Percentiles rank a stretch among this genome's conserved stretches.
Evolutionary conservation across 192 early-diverging fungal species (phyloP).

Genomic region (Podochytrium sp.): DNA sequence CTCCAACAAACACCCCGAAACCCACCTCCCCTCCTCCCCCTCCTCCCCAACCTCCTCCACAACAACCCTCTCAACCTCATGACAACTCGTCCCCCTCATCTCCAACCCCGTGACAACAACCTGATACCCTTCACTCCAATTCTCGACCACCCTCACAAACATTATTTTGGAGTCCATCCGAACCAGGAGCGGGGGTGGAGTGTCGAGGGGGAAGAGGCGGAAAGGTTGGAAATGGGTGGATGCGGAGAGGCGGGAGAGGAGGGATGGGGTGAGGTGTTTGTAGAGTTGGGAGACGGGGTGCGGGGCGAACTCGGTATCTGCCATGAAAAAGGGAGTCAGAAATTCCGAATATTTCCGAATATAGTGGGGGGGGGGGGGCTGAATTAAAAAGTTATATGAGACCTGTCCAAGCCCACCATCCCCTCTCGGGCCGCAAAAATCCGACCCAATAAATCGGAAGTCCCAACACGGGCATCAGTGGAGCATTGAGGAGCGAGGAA

Average conservation of each 20-base stretch:
- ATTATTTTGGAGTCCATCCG: conserved; percentile 42
- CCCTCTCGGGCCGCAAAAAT: conserved; percentile 41
- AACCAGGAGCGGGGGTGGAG: conserved; percentile 25
- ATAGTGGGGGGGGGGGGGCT: too few species aligned
- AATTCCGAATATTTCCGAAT: background rate
- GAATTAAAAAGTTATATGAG: conserved; percentile 1
- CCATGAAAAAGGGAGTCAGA: background rate
- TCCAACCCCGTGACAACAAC: conserved; percentile 41
- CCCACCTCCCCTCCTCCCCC: conserved; percentile 18
- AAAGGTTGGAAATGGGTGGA: background rate
- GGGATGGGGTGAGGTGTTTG: conserved; percentile 33
- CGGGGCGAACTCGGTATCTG: conserved; percentile 38
- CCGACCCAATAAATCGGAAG: conserved; percentile 46
- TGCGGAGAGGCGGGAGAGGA: conserved; percentile 30
- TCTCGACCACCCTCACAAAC: conserved; percentile 40
- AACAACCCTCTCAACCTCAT: conserved; percentile 43
- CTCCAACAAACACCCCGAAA: conserved; percentile 17
- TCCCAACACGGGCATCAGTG: conserved; percentile 43
- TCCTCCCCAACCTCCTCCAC: conserved; percentile 43
- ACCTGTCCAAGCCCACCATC: conserved; percentile 46
- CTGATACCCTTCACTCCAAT: conserved; percentile 39
- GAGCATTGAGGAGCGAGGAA: conserved; percentile 33
- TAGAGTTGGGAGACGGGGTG: conserved; percentile 41
- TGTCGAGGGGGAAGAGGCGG: conserved; percentile 15
- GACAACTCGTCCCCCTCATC: conserved; percentile 51